Percentiles rank a stretch among this genome's conserved stretches.
Evolutionary conservation across 2,329 filamentous ascomycete genomes (phyloP).

Genomic region (Monosporascus sp.): DNA sequence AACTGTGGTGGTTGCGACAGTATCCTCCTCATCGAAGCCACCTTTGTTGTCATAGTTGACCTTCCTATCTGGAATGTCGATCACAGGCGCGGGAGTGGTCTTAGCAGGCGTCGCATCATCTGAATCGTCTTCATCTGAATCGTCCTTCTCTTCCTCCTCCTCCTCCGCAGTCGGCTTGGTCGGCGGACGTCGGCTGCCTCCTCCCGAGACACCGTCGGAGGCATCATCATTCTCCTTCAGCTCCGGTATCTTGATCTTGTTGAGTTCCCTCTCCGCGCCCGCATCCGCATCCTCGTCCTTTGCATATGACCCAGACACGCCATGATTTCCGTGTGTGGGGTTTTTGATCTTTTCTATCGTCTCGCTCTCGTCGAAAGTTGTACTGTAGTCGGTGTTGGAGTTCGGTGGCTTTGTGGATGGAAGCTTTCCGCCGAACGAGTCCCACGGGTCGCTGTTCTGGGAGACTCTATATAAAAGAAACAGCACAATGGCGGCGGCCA

Average conservation of each 20-base stretch:
- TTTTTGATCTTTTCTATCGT: not conserved
- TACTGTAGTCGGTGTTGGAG: slow-evolving; percentile 7
- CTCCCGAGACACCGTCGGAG: slow-evolving; percentile 14
- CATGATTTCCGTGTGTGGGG: not conserved
- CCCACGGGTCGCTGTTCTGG: slow-evolving; percentile 22
- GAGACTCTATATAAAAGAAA: slow-evolving; percentile 21
- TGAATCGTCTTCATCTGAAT: slow-evolving; percentile 20
- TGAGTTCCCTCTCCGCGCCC: not conserved
- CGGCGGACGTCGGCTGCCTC: slow-evolving; percentile 17
- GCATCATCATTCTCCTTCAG: slow-evolving; percentile 22
- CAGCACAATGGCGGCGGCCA: slow-evolving; percentile 21
- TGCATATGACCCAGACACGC: not conserved
- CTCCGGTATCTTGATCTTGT: slow-evolving; percentile 21
- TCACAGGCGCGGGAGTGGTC: slow-evolving; percentile 17
- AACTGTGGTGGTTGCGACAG: slow-evolving; percentile 18
- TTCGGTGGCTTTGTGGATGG: slow-evolving; percentile 10
- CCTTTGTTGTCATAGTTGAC: slow-evolving; percentile 21
- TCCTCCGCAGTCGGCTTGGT: slow-evolving; percentile 4
- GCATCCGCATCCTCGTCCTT: not conserved
- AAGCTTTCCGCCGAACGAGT: slow-evolving; percentile 18
- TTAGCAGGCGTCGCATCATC: slow-evolving; percentile 4
- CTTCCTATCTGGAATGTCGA: slow-evolving; percentile 26
- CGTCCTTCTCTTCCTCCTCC: slow-evolving; percentile 13
- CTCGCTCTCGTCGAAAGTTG: slow-evolving; percentile 4
- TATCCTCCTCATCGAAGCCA: slow-evolving; percentile 14